Base-by-base conservation (phyloP, 371 early-diverging fungal genomes). In the Sporodiniella umbellata region DNA sequence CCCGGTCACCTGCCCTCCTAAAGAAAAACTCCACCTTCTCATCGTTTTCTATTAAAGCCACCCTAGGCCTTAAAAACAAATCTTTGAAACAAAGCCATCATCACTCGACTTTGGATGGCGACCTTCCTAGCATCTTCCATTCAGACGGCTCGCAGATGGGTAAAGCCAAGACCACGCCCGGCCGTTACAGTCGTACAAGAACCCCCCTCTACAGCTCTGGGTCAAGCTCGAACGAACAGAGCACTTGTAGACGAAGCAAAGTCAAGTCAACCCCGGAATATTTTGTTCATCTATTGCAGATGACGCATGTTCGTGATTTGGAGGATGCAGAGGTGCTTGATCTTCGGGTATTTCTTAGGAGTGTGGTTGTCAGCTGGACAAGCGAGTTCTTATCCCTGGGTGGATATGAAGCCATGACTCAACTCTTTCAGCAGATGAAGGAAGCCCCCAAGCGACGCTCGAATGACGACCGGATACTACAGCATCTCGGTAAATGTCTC, bases 281-380 rank as follows among this genome's bases (percentile, higher is more conserved):
- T 38, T 67, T 65, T 56, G 66, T 70, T 8, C 59, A 56, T 42
- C 42, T 64, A 23, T 35, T 71, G 1, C 47, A 45, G 15, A 62
- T 63, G 40, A 60, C 68, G 5, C 62, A 60, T 48, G 62, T 64
- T 12, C 57, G 70, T 33, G 62, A 67, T 7, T 48, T 72, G 3
- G 68, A 70, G n/a, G 67, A 69, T 22, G 43, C 58, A 7, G 68
- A 73, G 12, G 58, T 77, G 2, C 51, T 63, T 18, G 68, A 72
- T 49, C 46, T 77, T 14, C 62, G 71, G 4, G 71, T 77, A 0
- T 71, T 64, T 44, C 46, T 77, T 12, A 60, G 77, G 14, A 77
- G 59, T 42, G 74, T 68, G 2, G 67, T 68, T 1, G 73, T 61
- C 18, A 74, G 65, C 46, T 77, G 77, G 77, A 77, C 77, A 17